Percentiles rank a stretch among this genome's conserved stretches.
These are phyloP conservation scores for Calendula officinalis DNA, from an alignment of 129 eudicot genomes.

Conservation along the genomic window DNA sequence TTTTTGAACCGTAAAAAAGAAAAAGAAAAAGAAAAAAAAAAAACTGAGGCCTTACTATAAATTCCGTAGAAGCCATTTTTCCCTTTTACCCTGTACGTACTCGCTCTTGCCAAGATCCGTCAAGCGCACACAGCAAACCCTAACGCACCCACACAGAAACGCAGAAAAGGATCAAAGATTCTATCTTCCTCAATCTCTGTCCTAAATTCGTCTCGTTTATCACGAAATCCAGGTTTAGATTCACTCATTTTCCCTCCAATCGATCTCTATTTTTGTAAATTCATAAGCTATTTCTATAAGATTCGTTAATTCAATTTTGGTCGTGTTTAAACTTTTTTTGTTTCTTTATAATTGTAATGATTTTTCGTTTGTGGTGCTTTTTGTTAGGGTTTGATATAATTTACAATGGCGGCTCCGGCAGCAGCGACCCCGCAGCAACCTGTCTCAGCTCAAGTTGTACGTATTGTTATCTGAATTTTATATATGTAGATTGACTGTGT, in stretches of 20 bases:
- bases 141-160: constrained; percentile 1
- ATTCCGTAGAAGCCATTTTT: constrained; percentile 18
- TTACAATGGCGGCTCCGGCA: constrained; percentile 47
- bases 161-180: constrained; percentile 20
- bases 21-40: no score
- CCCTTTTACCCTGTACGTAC: constrained; percentile 27
- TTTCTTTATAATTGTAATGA: constrained; percentile 9
- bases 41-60: no score
- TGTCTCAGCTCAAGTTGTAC: constrained; percentile 68
- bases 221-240: constrained; percentile 24
- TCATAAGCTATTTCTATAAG: neutral
- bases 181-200: constrained; percentile 11
- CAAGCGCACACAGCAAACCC: constrained; percentile 32
- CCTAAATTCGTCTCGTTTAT: neutral
- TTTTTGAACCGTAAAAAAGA: no score
- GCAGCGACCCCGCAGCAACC: constrained; percentile 46
- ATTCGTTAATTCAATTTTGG: neutral
- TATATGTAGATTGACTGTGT: no score
- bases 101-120: constrained; percentile 23
- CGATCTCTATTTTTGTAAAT: no score
- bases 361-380: constrained; percentile 5
- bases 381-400: constrained; percentile 28
- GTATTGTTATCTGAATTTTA: constrained; percentile 16
- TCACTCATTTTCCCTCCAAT: constrained; percentile 2
- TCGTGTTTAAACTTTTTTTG: no score